These are phyloP conservation scores for Termitomyces sp. DNA, from an alignment of 768 basidiomycete species.

Conservation along the genomic window DNA sequence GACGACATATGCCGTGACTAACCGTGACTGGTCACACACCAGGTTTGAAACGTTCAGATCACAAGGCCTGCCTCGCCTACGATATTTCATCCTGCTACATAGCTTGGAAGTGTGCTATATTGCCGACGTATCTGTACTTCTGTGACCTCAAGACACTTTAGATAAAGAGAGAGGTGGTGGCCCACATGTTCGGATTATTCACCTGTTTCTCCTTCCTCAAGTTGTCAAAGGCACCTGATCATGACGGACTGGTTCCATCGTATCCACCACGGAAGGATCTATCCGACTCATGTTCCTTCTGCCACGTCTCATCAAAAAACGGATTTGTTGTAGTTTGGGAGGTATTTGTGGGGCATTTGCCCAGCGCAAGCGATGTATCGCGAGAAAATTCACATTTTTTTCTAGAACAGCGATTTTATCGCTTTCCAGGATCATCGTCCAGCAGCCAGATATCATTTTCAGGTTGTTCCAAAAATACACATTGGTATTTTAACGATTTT, in stretches of 20 bases:
- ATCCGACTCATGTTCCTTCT: constrained; percentile 34
- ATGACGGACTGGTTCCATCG: neutral
- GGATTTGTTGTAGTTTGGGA: constrained; percentile 49
- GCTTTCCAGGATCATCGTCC: constrained; percentile 51
- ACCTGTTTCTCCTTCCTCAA: constrained; percentile 9
- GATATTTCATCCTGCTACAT: neutral
- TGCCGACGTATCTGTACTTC: neutral
- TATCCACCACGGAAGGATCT: neutral
- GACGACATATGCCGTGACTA: neutral
- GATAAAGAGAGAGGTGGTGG: neutral
- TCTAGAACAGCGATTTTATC: constrained; percentile 41
- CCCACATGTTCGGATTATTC: constrained; percentile 7
- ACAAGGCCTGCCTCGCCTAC: neutral
- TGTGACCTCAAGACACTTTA: neutral
- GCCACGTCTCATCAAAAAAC: constrained; percentile 32
- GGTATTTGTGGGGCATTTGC: constrained; percentile 19
- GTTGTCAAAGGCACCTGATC: constrained; percentile 1
- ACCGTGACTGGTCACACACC: neutral
- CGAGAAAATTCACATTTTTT: neutral
- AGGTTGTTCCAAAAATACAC: constrained; percentile 47
- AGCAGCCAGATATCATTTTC: constrained; percentile 43
- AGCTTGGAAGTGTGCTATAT: neutral
- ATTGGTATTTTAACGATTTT: constrained; percentile 31
- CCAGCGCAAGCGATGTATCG: neutral
- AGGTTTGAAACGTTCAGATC: neutral